Percentiles rank a stretch among this genome's conserved stretches.
Conservation (phyloP, 352 stramenopile genomes). For the Pythium phragmitis region DNA sequence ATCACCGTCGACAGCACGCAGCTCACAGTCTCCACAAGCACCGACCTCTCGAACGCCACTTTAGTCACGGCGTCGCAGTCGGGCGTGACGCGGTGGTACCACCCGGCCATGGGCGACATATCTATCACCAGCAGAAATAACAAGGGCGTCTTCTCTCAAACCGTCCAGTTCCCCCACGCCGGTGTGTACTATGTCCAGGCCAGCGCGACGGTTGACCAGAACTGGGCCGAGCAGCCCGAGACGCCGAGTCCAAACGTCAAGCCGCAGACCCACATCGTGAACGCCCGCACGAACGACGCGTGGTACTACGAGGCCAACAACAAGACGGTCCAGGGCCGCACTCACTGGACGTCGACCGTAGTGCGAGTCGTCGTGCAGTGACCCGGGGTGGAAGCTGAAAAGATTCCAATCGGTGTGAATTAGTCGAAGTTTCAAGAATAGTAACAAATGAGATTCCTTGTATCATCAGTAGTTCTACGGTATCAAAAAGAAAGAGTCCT, state of each 20-base stretch:
- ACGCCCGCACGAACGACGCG: constrained; percentile 59
- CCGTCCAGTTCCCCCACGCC: constrained; percentile 34
- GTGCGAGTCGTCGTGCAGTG: constrained; percentile 4
- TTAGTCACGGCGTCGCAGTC: constrained; percentile 36
- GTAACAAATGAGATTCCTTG: too few relatives aligned
- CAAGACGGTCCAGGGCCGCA: constrained; percentile 45
- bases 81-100: constrained; percentile 67
- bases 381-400: neutral
- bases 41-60: constrained; percentile 27
- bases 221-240: constrained; percentile 51
- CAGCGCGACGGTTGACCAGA: constrained; percentile 58
- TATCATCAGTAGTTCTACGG: too few relatives aligned
- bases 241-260: constrained; percentile 56
- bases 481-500: too few relatives aligned
- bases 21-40: constrained; percentile 42
- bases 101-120: constrained; percentile 51
- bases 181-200: constrained; percentile 62
- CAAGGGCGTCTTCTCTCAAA: constrained; percentile 51
- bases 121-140: constrained; percentile 26
- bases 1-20: constrained; percentile 67
- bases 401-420: too few relatives aligned
- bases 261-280: constrained; percentile 75
- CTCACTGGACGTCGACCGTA: constrained; percentile 45
- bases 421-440: too few relatives aligned
- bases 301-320: constrained; percentile 62